Evolutionary conservation across 2,329 filamentous ascomycete genomes (phyloP).

Genomic region (Penicillium sp.): DNA sequence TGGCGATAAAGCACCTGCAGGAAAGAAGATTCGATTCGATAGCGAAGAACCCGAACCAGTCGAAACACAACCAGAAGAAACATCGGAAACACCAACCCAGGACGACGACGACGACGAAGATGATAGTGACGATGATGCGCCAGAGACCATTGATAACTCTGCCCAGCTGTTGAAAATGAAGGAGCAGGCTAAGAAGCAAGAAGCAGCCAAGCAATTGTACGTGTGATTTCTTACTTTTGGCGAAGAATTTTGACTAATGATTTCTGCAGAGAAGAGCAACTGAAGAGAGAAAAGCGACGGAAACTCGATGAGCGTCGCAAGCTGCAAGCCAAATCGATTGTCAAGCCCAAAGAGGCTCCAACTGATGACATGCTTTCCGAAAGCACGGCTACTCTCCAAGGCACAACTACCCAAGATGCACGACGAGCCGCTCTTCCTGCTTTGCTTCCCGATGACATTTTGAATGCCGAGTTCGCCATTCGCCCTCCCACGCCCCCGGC

Average conservation of each 20-base stretch:
- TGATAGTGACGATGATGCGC: conserved; percentile 43
- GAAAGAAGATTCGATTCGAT: conserved; percentile 39
- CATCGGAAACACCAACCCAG: conserved; percentile 19
- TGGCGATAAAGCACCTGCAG: conserved; percentile 17
- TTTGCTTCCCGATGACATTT: conserved; percentile 53
- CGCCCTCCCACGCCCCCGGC: conserved; percentile 49
- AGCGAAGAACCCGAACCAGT: conserved; percentile 42
- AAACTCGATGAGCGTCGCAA: conserved; percentile 43
- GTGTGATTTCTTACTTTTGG: conserved; percentile 11
- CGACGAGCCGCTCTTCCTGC: conserved; percentile 46
- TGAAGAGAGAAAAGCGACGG: conserved; percentile 42
- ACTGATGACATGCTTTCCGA: conserved; percentile 42
- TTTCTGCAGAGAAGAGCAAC: conserved; percentile 37
- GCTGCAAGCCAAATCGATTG: conserved; percentile 37
- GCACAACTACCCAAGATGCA: conserved; percentile 38
- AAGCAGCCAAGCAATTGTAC: conserved; percentile 40
- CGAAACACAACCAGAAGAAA: conserved; percentile 21
- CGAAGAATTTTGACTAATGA: conserved; percentile 21
- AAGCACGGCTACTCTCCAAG: conserved; percentile 44
- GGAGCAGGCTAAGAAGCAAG: conserved; percentile 40
- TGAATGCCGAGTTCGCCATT: conserved; percentile 47
- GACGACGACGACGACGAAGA: conserved; percentile 32
- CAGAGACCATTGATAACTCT: conserved; percentile 44
- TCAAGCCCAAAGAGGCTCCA: conserved; percentile 30
- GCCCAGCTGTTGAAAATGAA: conserved; percentile 41